phyloP scores from a whole-genome alignment of 2,329 filamentous ascomycete genomes.

The Fusarium sp. region DNA sequence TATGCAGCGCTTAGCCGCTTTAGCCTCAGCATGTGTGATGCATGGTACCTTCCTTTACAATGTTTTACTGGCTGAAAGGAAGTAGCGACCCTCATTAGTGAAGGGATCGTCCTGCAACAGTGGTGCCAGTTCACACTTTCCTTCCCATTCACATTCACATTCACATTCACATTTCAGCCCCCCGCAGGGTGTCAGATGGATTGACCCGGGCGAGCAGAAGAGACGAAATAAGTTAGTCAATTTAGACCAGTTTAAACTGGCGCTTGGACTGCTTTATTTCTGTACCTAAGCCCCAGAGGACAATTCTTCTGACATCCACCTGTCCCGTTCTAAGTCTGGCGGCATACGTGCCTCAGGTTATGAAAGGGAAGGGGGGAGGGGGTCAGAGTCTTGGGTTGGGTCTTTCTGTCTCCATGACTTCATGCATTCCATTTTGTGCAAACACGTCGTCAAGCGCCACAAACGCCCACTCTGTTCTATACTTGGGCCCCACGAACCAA shows the following conservation, averaged over 20 bases:
- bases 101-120: constrained; percentile 47
- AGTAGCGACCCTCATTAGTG: constrained; percentile 29
- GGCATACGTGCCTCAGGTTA: constrained; percentile 26
- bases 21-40: constrained; percentile 37
- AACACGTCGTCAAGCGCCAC: constrained; percentile 46
- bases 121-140: constrained; percentile 44
- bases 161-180: constrained; percentile 34
- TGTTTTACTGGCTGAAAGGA: background rate
- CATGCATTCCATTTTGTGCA: constrained; percentile 50
- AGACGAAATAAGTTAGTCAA: too few relatives aligned
- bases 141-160: background rate
- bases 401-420: constrained; percentile 48
- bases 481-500: constrained; percentile 30
- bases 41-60: background rate
- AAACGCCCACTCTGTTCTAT: constrained; percentile 14
- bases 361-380: constrained; percentile 38
- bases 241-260: too few relatives aligned
- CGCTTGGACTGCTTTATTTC: too few relatives aligned
- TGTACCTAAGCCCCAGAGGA: too few relatives aligned
- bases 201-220: too few relatives aligned
- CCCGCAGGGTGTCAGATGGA: background rate
- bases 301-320: too few relatives aligned
- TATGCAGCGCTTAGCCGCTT: constrained; percentile 38
- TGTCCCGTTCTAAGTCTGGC: constrained; percentile 20
- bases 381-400: background rate